Evolutionary conservation across 352 stramenopile genomes (phyloP).

Genomic region (Phytopythium cucurbitacearum): DNA sequence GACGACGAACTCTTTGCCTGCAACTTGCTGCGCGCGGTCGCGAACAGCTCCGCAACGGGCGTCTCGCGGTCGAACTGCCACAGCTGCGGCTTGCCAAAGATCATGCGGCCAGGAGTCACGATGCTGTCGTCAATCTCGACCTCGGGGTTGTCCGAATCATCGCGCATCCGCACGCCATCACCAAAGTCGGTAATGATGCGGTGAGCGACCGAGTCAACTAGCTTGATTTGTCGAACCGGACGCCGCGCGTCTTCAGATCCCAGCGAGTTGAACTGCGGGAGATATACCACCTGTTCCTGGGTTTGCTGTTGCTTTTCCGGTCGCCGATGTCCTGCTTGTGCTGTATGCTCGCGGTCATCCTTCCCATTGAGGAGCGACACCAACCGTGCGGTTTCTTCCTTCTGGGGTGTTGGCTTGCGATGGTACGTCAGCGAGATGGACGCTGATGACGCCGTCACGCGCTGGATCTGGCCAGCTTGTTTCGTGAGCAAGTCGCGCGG

Average conservation of each 20-base stretch:
- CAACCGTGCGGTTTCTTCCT: conserved; percentile 16
- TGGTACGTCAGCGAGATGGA: no score
- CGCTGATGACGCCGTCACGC: neutral
- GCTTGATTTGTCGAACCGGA: conserved; percentile 41
- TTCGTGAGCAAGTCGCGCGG: conserved; percentile 35
- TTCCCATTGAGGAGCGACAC: conserved; percentile 10
- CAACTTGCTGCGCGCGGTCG: conserved; percentile 32
- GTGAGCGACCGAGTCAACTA: conserved; percentile 49
- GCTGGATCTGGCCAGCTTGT: conserved; percentile 33
- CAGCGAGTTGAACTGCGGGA: conserved; percentile 61
- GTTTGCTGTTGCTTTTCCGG: neutral
- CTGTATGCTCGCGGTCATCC: neutral
- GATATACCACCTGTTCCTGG: conserved; percentile 25
- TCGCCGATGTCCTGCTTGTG: no score
- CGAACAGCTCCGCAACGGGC: conserved; percentile 32
- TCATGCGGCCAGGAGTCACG: conserved; percentile 28
- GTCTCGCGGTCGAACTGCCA: conserved; percentile 32
- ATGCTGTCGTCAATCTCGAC: conserved; percentile 16
- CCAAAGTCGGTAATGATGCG: conserved; percentile 50
- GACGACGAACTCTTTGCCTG: neutral
- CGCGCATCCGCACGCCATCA: conserved; percentile 38
- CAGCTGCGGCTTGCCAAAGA: conserved; percentile 45
- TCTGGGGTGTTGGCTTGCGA: conserved; percentile 8
- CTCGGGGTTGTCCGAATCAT: conserved; percentile 14
- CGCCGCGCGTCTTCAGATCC: conserved; percentile 52